These are phyloP conservation scores for Orbilia blumenaviensis DNA, from an alignment of 2,329 filamentous ascomycete species.

Conservation along the genomic window DNA sequence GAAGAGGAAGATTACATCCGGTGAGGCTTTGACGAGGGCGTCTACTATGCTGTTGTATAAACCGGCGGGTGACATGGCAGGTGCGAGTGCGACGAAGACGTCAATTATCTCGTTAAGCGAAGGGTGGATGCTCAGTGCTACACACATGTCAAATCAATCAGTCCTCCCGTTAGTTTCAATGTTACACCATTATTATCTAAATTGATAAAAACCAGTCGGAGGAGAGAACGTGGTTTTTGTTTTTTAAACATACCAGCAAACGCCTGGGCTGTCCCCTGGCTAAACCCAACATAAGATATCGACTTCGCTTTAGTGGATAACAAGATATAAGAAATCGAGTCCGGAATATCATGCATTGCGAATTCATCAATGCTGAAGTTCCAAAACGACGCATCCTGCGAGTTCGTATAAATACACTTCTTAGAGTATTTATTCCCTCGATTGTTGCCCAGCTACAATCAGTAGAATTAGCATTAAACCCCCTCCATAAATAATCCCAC, in stretches of 20 bases:
- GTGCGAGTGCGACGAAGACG: constrained; percentile 93
- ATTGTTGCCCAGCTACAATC: constrained; percentile 85
- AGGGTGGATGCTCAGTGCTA: constrained; percentile 85
- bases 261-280: constrained; percentile 94
- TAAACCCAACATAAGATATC: constrained; percentile 95
- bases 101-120: constrained; percentile 91
- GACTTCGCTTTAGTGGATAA: constrained; percentile 82
- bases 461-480: constrained; percentile 56
- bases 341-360: constrained; percentile 94
- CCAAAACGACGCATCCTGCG: constrained; percentile 84
- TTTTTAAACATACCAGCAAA: constrained; percentile 80
- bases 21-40: constrained; percentile 90
- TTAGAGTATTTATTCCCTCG: constrained; percentile 99
- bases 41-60: constrained; percentile 90
- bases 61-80: constrained; percentile 94
- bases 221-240: too few relatives aligned
- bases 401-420: constrained; percentile 81
- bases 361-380: constrained; percentile 99
- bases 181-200: too few relatives aligned
- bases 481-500: too few relatives aligned
- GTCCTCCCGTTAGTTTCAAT: too few relatives aligned
- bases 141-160: not conserved
- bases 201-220: too few relatives aligned
- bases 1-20: constrained; percentile 87
- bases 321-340: constrained; percentile 91